Percentiles rank a stretch among this genome's conserved stretches.
Evolutionary conservation across 2,329 filamentous ascomycete species (phyloP).

Genomic region (Cytospora paraplurivora): DNA sequence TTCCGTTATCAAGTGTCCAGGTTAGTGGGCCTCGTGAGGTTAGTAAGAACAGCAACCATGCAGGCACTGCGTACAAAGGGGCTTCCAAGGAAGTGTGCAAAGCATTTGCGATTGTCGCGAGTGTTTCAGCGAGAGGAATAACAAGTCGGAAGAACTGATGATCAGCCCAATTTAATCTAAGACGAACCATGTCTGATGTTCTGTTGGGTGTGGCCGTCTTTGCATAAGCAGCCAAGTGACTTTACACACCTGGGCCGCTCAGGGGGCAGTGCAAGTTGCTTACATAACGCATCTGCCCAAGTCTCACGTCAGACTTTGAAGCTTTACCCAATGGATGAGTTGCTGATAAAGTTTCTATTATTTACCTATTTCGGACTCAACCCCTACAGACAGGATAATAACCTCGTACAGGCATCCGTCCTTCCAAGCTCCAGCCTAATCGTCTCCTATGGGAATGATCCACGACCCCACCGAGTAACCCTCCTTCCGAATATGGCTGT

Average conservation of each 20-base stretch:
- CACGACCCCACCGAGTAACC: background rate
- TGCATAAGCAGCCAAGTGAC: background rate
- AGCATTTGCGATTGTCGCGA: no score
- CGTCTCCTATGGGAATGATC: background rate
- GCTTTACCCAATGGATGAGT: background rate
- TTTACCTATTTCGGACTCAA: background rate
- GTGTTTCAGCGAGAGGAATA: background rate
- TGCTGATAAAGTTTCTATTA: background rate
- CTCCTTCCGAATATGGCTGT: constrained; percentile 28
- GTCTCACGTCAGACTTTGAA: background rate
- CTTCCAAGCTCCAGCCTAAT: background rate
- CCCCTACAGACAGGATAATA: background rate
- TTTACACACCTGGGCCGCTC: background rate
- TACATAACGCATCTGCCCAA: background rate
- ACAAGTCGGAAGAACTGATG: background rate
- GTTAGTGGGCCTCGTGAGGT: background rate
- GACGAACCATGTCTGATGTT: background rate
- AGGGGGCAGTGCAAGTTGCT: constrained; percentile 1
- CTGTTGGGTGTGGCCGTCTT: background rate
- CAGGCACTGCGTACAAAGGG: background rate
- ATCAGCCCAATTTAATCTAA: background rate
- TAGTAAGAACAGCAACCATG: background rate
- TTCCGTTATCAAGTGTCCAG: no score
- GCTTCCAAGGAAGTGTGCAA: no score
- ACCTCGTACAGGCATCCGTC: background rate